Percentiles rank a stretch among this genome's conserved stretches.
Evolutionary conservation across 1,139 yeast genomes (phyloP).

Genomic region (Suzukiozyma palmioleophila): DNA sequence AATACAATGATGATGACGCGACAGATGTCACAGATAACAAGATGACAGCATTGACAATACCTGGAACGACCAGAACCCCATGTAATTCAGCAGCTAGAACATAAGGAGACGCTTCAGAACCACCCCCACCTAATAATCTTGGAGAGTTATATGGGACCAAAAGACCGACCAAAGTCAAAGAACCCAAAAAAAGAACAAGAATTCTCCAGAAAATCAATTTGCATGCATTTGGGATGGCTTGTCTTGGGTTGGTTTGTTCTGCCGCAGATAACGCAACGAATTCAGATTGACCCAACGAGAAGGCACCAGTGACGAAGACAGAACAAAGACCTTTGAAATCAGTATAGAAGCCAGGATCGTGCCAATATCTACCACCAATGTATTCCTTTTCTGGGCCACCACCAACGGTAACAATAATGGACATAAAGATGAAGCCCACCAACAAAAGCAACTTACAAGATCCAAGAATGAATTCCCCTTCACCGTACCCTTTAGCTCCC

Average conservation of each 20-base stretch:
- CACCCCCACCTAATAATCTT: conserved; percentile 37
- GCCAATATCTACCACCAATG: conserved; percentile 48
- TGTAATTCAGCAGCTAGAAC: conserved; percentile 42
- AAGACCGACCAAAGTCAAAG: conserved; percentile 38
- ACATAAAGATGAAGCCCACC: conserved; percentile 37
- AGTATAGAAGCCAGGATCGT: conserved; percentile 35
- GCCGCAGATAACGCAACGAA: conserved; percentile 39
- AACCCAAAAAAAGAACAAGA: conserved; percentile 36
- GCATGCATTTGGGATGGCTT: conserved; percentile 39
- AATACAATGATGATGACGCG: conserved; percentile 42
- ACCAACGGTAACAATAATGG: conserved; percentile 37
- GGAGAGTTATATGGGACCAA: conserved; percentile 38
- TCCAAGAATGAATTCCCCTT: conserved; percentile 40
- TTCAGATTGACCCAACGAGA: conserved; percentile 38
- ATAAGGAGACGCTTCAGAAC: conserved; percentile 40
- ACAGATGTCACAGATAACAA: conserved; percentile 43
- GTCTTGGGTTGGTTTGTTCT: conserved; percentile 38
- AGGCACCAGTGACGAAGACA: conserved; percentile 37
- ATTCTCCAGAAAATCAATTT: conserved; percentile 39
- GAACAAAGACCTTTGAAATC: conserved; percentile 38
- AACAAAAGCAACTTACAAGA: conserved; percentile 33
- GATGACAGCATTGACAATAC: conserved; percentile 41
- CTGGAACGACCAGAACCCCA: conserved; percentile 36
- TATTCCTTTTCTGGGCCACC: conserved; percentile 32
- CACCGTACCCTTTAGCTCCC: conserved; percentile 43